phyloP scores from a whole-genome alignment of 1,284 basidiomycete genomes.

The Cutaneotrichosporon sp. region DNA sequence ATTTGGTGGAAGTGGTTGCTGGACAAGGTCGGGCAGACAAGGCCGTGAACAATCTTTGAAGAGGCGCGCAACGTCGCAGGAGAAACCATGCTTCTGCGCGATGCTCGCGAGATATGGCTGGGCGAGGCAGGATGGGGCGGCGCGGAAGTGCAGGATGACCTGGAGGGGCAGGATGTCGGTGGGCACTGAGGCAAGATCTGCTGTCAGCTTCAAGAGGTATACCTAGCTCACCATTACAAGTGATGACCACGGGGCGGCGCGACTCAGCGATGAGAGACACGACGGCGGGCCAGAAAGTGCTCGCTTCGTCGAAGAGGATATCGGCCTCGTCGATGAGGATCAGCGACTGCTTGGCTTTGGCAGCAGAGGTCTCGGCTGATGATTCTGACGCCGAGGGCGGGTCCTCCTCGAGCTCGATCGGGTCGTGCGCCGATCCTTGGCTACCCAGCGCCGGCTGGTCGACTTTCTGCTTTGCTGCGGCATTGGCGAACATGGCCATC shows the following conservation, averaged over 20 bases:
- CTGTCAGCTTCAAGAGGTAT: slow-evolving; percentile 6
- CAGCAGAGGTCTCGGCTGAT: neutral
- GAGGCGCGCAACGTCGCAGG: slow-evolving; percentile 34
- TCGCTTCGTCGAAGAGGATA: slow-evolving; percentile 84
- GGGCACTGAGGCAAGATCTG: slow-evolving; percentile 76
- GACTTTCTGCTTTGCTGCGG: neutral
- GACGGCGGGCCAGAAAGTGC: slow-evolving; percentile 86
- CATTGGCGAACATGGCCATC: slow-evolving; percentile 15
- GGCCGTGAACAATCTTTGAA: slow-evolving; percentile 39
- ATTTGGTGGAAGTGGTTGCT: slow-evolving; percentile 53
- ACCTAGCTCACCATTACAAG: slow-evolving; percentile 75
- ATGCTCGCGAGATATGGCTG: slow-evolving; percentile 70
- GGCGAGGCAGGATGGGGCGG: slow-evolving; percentile 63
- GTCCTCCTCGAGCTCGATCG: slow-evolving; percentile 33
- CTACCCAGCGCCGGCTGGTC: neutral
- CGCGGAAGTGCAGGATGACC: slow-evolving; percentile 64
- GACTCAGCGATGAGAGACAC: slow-evolving; percentile 75
- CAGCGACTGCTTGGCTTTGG: slow-evolving; percentile 66
- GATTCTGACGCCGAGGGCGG: neutral
- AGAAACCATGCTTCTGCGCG: slow-evolving; percentile 31
- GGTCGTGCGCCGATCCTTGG: slow-evolving; percentile 31
- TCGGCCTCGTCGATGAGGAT: slow-evolving; percentile 98
- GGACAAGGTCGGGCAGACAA: slow-evolving; percentile 22
- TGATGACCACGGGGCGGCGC: slow-evolving; percentile 80
- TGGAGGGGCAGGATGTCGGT: slow-evolving; percentile 73